Conservation (phyloP, 768 basidiomycete genomes). For the Podaxis pistillaris region DNA sequence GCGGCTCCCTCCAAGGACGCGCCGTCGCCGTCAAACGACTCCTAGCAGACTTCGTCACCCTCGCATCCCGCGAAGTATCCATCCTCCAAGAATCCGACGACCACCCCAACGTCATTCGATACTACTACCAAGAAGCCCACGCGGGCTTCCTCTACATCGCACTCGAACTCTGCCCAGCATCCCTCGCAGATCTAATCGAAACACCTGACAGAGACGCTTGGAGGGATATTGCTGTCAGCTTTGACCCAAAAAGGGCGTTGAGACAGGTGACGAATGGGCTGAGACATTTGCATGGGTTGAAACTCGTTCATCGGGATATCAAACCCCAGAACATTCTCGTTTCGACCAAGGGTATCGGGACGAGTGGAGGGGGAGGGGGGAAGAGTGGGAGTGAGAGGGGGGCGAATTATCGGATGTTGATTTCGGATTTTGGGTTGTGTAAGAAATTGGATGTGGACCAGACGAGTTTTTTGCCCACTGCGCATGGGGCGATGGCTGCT, state of each 20-base stretch:
- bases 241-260: constrained; percentile 87
- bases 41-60: constrained; percentile 91
- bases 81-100: constrained; percentile 96
- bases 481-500: constrained; percentile 83
- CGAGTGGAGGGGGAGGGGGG: constrained; percentile 26
- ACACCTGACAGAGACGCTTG: constrained; percentile 64
- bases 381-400: background rate
- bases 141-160: constrained; percentile 97
- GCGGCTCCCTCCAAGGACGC: constrained; percentile 93
- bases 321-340: constrained; percentile 98
- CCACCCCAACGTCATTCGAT: constrained; percentile 97
- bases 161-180: constrained; percentile 90
- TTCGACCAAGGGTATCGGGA: constrained; percentile 59
- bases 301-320: constrained; percentile 97
- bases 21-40: constrained; percentile 98
- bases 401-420: constrained; percentile 71
- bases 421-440: constrained; percentile 96
- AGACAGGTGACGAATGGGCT: constrained; percentile 86
- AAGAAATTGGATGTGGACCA: constrained; percentile 95
- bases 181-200: constrained; percentile 85
- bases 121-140: constrained; percentile 95
- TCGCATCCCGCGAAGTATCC: constrained; percentile 90
- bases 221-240: constrained; percentile 73
- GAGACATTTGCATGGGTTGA: constrained; percentile 87
- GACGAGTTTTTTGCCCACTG: constrained; percentile 93